These are phyloP conservation scores for Apocynum venetum DNA, from an alignment of 257 asterid genomes.

Conservation along the genomic window DNA sequence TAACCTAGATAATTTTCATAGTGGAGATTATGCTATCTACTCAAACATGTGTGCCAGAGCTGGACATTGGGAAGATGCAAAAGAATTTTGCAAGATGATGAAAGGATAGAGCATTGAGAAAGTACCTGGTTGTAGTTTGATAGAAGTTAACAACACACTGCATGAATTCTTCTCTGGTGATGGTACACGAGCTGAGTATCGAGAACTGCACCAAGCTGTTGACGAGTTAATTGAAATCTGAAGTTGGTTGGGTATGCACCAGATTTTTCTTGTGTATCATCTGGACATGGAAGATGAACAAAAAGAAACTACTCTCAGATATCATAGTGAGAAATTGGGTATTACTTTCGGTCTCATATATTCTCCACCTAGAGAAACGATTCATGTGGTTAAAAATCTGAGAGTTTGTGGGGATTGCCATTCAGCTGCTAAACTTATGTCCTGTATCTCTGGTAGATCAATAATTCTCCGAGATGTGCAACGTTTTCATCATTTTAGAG, in stretches of 20 bases:
- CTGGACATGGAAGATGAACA: slow-evolving; percentile 28
- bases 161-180: slow-evolving; percentile 44
- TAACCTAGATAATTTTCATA: slow-evolving; percentile 29
- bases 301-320: slow-evolving; percentile 29
- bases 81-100: slow-evolving; percentile 20
- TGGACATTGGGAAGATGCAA: slow-evolving; percentile 33
- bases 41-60: slow-evolving; percentile 37
- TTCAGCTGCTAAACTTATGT: slow-evolving; percentile 34
- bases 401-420: slow-evolving; percentile 42
- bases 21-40: slow-evolving; percentile 37
- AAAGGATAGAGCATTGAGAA: slow-evolving; percentile 28
- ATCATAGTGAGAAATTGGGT: slow-evolving; percentile 46
- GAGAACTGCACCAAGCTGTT: slow-evolving; percentile 31
- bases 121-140: slow-evolving; percentile 37
- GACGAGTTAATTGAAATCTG: slow-evolving; percentile 27
- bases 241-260: slow-evolving; percentile 34
- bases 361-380: slow-evolving; percentile 31
- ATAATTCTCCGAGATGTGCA: slow-evolving; percentile 36
- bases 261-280: slow-evolving; percentile 28
- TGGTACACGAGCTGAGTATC: slow-evolving; percentile 26
- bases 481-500: slow-evolving; percentile 40
- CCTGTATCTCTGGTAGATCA: slow-evolving; percentile 21
- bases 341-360: slow-evolving; percentile 35
- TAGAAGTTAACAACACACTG: slow-evolving; percentile 27
- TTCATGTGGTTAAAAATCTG: slow-evolving; percentile 32